A percentile compares a stretch with the other conserved stretches of the same genome.
Evolutionary conservation across 2,329 filamentous ascomycete genomes (phyloP).

Genomic region (Aspergillus aculeatus): DNA sequence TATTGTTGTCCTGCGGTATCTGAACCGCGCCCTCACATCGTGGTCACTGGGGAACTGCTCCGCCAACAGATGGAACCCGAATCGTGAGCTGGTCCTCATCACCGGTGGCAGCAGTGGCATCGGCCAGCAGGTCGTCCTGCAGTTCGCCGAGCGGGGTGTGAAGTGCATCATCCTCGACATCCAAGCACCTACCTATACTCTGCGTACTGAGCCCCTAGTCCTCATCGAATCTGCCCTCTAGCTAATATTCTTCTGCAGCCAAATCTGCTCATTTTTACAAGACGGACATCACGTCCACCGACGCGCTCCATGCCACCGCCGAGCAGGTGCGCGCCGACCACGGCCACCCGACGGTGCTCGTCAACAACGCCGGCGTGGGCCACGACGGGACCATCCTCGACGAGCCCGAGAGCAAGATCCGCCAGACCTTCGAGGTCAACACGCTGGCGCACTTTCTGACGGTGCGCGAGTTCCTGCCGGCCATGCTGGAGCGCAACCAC

Average conservation of each 20-base stretch:
- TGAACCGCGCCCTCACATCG: not conserved
- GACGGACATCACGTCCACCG: conserved; percentile 38
- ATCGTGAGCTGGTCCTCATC: conserved; percentile 31
- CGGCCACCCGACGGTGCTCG: conserved; percentile 48
- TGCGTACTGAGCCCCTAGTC: conserved; percentile 17
- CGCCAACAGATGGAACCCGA: conserved; percentile 17
- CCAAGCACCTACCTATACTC: conserved; percentile 25
- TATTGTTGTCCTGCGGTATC: not conserved
- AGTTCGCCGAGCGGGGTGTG: conserved; percentile 26
- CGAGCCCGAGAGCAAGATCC: conserved; percentile 44
- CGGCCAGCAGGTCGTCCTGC: conserved; percentile 32
- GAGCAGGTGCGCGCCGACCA: conserved; percentile 39
- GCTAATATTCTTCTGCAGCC: not conserved
- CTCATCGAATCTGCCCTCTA: not conserved
- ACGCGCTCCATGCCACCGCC: conserved; percentile 34
- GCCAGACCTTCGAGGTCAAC: conserved; percentile 54
- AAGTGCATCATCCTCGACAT: conserved; percentile 35
- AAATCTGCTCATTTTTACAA: conserved; percentile 32
- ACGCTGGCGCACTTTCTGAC: conserved; percentile 52
- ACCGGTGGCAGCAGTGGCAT: conserved; percentile 37
- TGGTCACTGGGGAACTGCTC: not conserved
- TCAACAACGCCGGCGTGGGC: conserved; percentile 54
- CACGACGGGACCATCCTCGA: conserved; percentile 49
- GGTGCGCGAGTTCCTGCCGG: conserved; percentile 53
- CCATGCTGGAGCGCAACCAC: conserved; percentile 52